These are phyloP conservation scores for Ogataea kodamae DNA, from an alignment of 805 yeast genomes.

Conservation along the genomic window DNA sequence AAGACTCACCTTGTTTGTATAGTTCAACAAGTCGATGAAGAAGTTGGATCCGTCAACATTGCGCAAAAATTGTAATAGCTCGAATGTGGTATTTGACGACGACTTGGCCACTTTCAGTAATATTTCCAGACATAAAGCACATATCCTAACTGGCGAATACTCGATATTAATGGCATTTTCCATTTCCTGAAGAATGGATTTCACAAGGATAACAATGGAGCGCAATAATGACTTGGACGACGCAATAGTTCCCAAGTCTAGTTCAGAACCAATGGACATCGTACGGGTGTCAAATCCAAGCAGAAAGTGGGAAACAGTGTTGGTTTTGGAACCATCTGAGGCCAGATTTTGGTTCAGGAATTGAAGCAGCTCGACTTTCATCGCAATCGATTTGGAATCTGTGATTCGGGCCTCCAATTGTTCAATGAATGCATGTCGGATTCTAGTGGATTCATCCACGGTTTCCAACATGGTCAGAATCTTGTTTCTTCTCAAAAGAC, in stretches of 20 bases:
- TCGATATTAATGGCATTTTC: slow-evolving; percentile 34
- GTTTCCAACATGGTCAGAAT: slow-evolving; percentile 69
- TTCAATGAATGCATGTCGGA: slow-evolving; percentile 66
- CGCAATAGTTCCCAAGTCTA: slow-evolving; percentile 46
- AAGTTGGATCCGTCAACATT: slow-evolving; percentile 37
- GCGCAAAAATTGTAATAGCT: slow-evolving; percentile 52
- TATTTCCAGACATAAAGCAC: slow-evolving; percentile 57
- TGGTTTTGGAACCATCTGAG: slow-evolving; percentile 32
- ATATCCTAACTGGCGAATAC: slow-evolving; percentile 55
- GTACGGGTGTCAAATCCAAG: slow-evolving; percentile 63
- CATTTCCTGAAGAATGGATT: slow-evolving; percentile 43
- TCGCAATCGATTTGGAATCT: slow-evolving; percentile 37
- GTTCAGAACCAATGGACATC: slow-evolving; percentile 45
- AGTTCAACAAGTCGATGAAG: slow-evolving; percentile 47
- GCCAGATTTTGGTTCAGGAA: slow-evolving; percentile 52
- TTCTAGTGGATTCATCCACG: slow-evolving; percentile 72
- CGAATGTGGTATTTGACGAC: slow-evolving; percentile 47
- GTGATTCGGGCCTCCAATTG: slow-evolving; percentile 52
- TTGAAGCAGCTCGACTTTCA: slow-evolving; percentile 57
- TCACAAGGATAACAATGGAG: slow-evolving; percentile 48
- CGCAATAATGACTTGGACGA: slow-evolving; percentile 55
- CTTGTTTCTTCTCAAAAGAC: slow-evolving; percentile 50
- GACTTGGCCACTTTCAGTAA: slow-evolving; percentile 59
- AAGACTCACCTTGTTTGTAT: slow-evolving; percentile 53
- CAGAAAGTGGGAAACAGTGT: slow-evolving; percentile 67